These are phyloP conservation scores for Fusarium continuum DNA, from an alignment of 2,329 filamentous ascomycete genomes.

Conservation along the genomic window DNA sequence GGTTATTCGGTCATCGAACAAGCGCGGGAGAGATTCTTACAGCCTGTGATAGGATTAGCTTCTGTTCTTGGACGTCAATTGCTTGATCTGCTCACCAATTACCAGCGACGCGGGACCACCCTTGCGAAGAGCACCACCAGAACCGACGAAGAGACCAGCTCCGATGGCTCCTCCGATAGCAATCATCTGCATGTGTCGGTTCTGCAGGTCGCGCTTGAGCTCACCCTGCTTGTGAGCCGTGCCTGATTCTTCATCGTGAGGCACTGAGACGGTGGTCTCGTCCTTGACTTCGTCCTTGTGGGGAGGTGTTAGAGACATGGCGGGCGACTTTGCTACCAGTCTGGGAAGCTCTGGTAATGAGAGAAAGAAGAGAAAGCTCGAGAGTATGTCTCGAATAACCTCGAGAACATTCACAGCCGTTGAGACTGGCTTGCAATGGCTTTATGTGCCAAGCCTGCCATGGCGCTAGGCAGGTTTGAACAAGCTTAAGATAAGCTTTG, in stretches of 20 bases:
- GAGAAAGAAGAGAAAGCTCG: not conserved
- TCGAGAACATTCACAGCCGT: not conserved
- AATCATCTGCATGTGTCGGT: constrained; percentile 95
- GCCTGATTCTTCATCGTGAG: constrained; percentile 29
- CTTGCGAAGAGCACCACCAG: constrained; percentile 72
- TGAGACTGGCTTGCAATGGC: not conserved
- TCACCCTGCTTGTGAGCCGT: constrained; percentile 14
- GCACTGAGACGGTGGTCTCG: constrained; percentile 8
- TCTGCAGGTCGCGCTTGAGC: constrained; percentile 72
- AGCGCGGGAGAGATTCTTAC: not conserved
- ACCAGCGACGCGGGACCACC: constrained; percentile 82
- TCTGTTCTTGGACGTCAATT: not conserved
- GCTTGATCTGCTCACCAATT: constrained; percentile 62
- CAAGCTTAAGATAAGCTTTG: constrained; percentile 30
- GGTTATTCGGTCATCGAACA: not conserved
- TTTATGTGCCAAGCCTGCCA: constrained; percentile 15
- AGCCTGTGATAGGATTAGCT: constrained; percentile 7
- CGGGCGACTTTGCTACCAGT: not conserved
- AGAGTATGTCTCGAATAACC: not conserved
- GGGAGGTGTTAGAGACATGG: constrained; percentile 18
- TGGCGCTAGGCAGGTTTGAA: constrained; percentile 1
- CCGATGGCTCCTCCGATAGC: constrained; percentile 73
- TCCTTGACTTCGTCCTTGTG: constrained; percentile 26
- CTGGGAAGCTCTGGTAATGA: not conserved
- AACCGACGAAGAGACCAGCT: constrained; percentile 88